phyloP scores from a whole-genome alignment of 495 filamentous ascomycete species.

The Bombardia bombarda region DNA sequence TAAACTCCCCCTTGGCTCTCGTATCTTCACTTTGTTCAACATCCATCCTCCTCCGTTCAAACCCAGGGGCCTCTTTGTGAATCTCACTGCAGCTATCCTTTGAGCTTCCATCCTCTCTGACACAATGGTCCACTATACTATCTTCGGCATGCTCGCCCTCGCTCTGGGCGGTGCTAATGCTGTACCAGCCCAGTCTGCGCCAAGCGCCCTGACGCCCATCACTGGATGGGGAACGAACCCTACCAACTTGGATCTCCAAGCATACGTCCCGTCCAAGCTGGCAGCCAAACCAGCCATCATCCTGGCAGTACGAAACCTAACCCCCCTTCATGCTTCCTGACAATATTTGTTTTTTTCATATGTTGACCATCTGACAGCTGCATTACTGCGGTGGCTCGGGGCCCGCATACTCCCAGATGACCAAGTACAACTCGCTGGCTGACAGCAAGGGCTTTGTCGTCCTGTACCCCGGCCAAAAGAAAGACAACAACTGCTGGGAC shows the following conservation, averaged over 20 bases:
- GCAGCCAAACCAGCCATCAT: slow-evolving; percentile 30
- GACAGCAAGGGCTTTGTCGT: slow-evolving; percentile 38
- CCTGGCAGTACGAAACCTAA: slow-evolving; percentile 22
- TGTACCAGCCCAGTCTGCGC: not conserved
- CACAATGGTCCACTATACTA: too few relatives aligned
- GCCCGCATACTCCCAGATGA: slow-evolving; percentile 27
- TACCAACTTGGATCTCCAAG: slow-evolving; percentile 29
- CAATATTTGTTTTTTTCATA: not conserved
- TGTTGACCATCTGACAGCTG: too few relatives aligned
- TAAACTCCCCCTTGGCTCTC: too few relatives aligned
- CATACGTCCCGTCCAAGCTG: slow-evolving; percentile 29
- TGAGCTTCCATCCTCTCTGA: too few relatives aligned
- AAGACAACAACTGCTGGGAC: slow-evolving; percentile 42
- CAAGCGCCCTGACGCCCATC: slow-evolving; percentile 9
- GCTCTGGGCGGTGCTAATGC: not conserved
- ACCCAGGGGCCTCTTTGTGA: too few relatives aligned
- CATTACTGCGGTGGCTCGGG: slow-evolving; percentile 37
- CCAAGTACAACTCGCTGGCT: slow-evolving; percentile 31
- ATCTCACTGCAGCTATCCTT: too few relatives aligned
- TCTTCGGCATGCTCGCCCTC: not conserved
- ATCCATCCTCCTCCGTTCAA: too few relatives aligned
- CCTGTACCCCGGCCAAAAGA: slow-evolving; percentile 34
- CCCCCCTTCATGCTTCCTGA: not conserved
- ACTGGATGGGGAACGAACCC: slow-evolving; percentile 31
- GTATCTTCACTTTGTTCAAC: too few relatives aligned